phyloP scores from a whole-genome alignment of 371 early-diverging fungal genomes.

The Entomophthora muscae region DNA sequence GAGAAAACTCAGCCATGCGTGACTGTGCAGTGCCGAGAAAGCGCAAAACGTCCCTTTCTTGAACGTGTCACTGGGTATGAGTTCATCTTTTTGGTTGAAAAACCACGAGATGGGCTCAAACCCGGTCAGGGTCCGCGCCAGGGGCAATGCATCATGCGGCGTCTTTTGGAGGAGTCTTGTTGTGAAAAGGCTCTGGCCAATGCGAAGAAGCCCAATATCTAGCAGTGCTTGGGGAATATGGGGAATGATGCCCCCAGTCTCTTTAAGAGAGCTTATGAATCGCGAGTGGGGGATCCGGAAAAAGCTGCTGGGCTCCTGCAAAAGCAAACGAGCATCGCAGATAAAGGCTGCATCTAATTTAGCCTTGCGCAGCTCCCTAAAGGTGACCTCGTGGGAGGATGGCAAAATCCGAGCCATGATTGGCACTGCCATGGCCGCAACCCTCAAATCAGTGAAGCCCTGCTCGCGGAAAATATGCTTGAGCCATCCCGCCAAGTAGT shows the following conservation, averaged over 20 bases:
- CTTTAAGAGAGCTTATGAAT: constrained; percentile 14
- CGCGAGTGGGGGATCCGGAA: constrained; percentile 19
- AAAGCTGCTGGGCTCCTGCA: constrained; percentile 28
- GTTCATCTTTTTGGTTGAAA: background rate
- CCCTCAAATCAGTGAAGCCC: constrained; percentile 20
- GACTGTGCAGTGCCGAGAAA: constrained; percentile 28
- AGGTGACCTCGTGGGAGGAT: constrained; percentile 35
- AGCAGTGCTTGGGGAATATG: constrained; percentile 32
- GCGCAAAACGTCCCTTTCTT: background rate
- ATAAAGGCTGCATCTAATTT: constrained; percentile 34
- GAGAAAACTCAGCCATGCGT: constrained; percentile 38
- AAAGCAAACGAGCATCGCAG: constrained; percentile 40
- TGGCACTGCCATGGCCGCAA: constrained; percentile 28
- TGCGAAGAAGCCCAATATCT: constrained; percentile 29
- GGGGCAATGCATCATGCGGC: background rate
- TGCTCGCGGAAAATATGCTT: constrained; percentile 34
- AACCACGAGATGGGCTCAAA: constrained; percentile 1
- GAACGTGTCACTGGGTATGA: background rate
- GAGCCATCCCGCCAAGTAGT: constrained; percentile 39
- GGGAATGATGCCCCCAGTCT: constrained; percentile 4
- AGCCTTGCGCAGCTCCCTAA: constrained; percentile 37
- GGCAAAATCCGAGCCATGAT: constrained; percentile 30
- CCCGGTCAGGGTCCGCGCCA: background rate
- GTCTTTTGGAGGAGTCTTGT: constrained; percentile 23
- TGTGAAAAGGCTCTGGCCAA: constrained; percentile 40